Percentiles rank a stretch among this genome's conserved stretches.
phyloP scores from a whole-genome alignment of 768 basidiomycete species.

The Leccinum rimulosum region DNA sequence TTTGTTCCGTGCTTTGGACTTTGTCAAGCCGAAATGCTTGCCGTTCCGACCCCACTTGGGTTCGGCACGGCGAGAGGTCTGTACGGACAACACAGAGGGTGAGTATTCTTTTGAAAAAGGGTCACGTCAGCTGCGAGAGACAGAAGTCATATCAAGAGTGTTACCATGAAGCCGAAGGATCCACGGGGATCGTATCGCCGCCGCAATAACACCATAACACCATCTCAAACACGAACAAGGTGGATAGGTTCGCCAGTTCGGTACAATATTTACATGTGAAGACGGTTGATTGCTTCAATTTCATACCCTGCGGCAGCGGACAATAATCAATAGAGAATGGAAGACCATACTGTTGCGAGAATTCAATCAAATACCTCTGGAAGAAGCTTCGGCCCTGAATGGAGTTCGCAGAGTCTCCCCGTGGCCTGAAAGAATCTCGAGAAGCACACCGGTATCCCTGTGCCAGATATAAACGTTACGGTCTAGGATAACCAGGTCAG shows the following conservation, averaged over 20 bases:
- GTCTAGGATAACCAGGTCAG: constrained; percentile 50
- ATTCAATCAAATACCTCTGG: constrained; percentile 85
- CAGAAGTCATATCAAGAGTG: background rate
- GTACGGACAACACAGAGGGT: constrained; percentile 78
- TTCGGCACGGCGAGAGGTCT: constrained; percentile 68
- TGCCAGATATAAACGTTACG: constrained; percentile 96
- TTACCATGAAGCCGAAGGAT: constrained; percentile 55
- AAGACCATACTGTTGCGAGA: constrained; percentile 54
- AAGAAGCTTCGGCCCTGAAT: constrained; percentile 73
- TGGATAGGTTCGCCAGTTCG: constrained; percentile 71
- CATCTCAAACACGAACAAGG: constrained; percentile 78
- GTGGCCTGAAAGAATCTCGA: constrained; percentile 88
- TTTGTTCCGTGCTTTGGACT: constrained; percentile 80
- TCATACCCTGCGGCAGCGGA: constrained; percentile 47
- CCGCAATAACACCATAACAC: constrained; percentile 85
- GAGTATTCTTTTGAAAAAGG: constrained; percentile 54
- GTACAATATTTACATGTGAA: constrained; percentile 83
- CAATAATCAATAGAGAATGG: constrained; percentile 11
- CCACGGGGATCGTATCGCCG: constrained; percentile 70
- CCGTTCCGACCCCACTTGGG: constrained; percentile 62
- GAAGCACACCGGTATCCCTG: constrained; percentile 72
- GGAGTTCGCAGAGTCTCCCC: constrained; percentile 71
- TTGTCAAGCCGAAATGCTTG: constrained; percentile 78
- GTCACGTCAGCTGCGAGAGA: background rate
- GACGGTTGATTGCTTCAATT: constrained; percentile 79